Percentiles rank a stretch among this genome's conserved stretches.
Evolutionary conservation across 768 basidiomycete species (phyloP).

Genomic region (Xerocomellus intermedius): DNA sequence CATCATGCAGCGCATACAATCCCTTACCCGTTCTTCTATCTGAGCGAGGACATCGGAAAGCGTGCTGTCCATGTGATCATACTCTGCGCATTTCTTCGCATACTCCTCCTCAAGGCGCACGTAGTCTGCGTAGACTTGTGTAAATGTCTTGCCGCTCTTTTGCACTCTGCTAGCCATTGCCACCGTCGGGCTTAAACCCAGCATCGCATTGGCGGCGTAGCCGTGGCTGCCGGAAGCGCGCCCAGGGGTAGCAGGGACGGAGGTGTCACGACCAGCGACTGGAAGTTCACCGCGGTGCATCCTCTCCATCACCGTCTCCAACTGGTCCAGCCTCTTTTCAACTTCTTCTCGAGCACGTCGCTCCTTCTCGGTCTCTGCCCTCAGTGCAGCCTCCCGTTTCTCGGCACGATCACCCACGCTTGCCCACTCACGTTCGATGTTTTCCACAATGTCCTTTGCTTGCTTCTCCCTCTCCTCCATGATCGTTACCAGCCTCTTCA

Average conservation of each 20-base stretch:
- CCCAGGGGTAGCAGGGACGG: slow-evolving; percentile 39
- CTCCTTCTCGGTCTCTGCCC: slow-evolving; percentile 73
- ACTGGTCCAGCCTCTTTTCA: slow-evolving; percentile 67
- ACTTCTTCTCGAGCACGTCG: slow-evolving; percentile 62
- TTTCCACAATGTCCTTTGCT: slow-evolving; percentile 76
- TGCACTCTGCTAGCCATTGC: slow-evolving; percentile 81
- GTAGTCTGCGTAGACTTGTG: slow-evolving; percentile 91
- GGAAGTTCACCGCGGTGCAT: slow-evolving; percentile 75
- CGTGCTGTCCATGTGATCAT: slow-evolving; percentile 79
- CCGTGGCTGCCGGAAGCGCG: slow-evolving; percentile 43
- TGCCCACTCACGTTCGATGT: slow-evolving; percentile 82
- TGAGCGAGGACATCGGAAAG: slow-evolving; percentile 79
- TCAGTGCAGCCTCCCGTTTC: slow-evolving; percentile 60
- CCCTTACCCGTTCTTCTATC: slow-evolving; percentile 79
- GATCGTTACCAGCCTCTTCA: slow-evolving; percentile 74
- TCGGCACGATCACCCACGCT: slow-evolving; percentile 68
- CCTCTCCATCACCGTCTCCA: slow-evolving; percentile 69
- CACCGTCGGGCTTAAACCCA: slow-evolving; percentile 83
- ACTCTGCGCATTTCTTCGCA: slow-evolving; percentile 75
- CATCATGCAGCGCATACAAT: background rate
- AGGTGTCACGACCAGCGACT: slow-evolving; percentile 44
- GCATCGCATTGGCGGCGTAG: slow-evolving; percentile 50
- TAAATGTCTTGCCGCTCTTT: slow-evolving; percentile 84
- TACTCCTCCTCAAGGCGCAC: slow-evolving; percentile 83
- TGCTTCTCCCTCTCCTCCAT: slow-evolving; percentile 89